Evolutionary conservation across 495 filamentous ascomycete species (phyloP), one percentile per base, ranked within the genome.

Genomic region (Trichoderma virens): DNA sequence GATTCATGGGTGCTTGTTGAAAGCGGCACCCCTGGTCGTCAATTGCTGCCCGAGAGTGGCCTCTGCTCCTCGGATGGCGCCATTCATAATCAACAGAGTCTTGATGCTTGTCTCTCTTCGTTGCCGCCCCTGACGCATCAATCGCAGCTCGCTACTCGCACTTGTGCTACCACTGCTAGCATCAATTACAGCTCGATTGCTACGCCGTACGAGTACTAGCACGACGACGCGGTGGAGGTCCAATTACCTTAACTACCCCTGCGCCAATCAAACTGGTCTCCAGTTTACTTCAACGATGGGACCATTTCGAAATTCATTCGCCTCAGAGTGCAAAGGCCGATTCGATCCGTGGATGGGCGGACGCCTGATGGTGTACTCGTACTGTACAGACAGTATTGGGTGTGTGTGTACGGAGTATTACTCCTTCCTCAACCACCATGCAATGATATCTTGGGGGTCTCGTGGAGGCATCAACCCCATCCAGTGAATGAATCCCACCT

Each of bases 211-310:
- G 32, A 35, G 41, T 45, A 3, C 25, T 56, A 56, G 51, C 25
- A 9, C 51, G 51, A 56, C 51, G 20, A 56, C 5, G 51, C 51
- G 11, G 51, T 27, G 51, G 51, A n/a, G 51, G 51, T 45, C 5
- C 11, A 14, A 56, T 56, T 27, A 13, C 51, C 51, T 56, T 56
- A 13, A 27, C 23, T 23, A 56, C 51, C 51, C 51, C 25, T 56
- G 51, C n/a, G 51, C 51, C 51, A 56, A 56, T 56, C 51, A 56
- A 56, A 56, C 51, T 56, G 23, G 18, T 13, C 23, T 27, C 47
- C 23, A 27, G 51, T n/a, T 56, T 30, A 4, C 38, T 47, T 7
- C 8, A n/a, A 20, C n/a, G 16, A 20, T 47, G 43, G 43, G 43
- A 41, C 20, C 43, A 47, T 47, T n/a, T 35, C 32, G 8, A 56